Evolutionary conservation across 306 rosid genomes (phyloP).

Genomic region (Trifolium repens): DNA sequence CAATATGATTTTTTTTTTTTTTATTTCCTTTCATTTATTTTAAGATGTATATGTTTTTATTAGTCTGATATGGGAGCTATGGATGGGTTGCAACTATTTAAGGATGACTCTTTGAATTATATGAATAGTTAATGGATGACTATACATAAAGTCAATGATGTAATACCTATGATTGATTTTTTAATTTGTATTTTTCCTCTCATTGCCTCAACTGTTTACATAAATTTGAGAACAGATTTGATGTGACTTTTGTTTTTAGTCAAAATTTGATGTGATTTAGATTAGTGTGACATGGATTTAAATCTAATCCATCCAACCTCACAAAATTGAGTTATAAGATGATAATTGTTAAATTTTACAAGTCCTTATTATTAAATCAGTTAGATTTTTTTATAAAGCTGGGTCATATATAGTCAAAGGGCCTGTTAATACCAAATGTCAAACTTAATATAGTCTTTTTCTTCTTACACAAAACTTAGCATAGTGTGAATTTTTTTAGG

Average conservation of each 20-base stretch:
- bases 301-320: background rate
- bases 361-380: too few relatives aligned
- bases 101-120: background rate
- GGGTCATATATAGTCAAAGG: background rate
- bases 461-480: too few relatives aligned
- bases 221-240: background rate
- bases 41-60: background rate
- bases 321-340: too few relatives aligned
- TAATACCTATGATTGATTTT: background rate
- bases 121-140: constrained; percentile 22
- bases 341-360: too few relatives aligned
- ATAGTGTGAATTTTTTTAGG: too few relatives aligned
- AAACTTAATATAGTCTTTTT: too few relatives aligned
- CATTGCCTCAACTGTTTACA: constrained; percentile 24
- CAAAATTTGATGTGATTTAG: too few relatives aligned
- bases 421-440: too few relatives aligned
- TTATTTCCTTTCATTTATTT: too few relatives aligned
- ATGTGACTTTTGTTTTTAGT: background rate
- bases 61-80: background rate
- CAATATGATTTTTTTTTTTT: background rate
- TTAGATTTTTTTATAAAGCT: too few relatives aligned
- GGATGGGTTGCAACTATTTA: background rate
- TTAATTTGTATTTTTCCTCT: constrained; percentile 2
- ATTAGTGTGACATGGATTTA: background rate
- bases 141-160: constrained; percentile 2